Evolutionary conservation across 441 rosid genomes (phyloP), one percentile per base, ranked within the genome.

Genomic region (Arabidopsis hybrid): DNA sequence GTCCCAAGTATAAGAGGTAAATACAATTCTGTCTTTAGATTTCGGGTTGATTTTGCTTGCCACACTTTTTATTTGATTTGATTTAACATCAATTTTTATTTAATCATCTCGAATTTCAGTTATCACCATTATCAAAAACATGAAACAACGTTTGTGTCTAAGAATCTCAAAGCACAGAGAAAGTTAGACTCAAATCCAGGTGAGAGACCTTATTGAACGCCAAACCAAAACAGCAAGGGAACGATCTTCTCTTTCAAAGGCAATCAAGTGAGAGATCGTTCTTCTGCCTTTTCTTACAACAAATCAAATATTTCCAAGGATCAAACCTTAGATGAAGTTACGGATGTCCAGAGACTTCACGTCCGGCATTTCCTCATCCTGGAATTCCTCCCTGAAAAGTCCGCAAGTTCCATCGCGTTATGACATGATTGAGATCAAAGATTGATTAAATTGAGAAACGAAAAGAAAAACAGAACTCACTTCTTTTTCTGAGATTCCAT

Each of bases 401-500:
- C 52, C 26, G 2, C 8, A 52, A 46, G 8, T 40, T 50, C 31
- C 71, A n/a, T 31, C 12, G 5, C 29, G 47, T 51, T 62, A 9
- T 7, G 21, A 35, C 11, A 58, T 65, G 6, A 53, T 21, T 7
- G 7, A 72, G 29, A 50, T 29, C 14, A 73, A 61, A 60, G 35
- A 8, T 34, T 18, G 18, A 38, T 53, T 26, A 26, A 1, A 5
- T 39, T 47, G 32, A 49, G 9, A 38, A 46, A 64, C 21, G 42
- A 5, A 42, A n/a, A 8, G 12, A 16, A 53, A 51, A 32, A 18
- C 60, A 70, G 17, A 57, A 50, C 71, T 47, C 78, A 91, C 99
- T 90, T 83, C 85, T 96, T 91, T 85, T 83, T 85, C 81, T 91
- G 97, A 63, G 97, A 78, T 78, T 91, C 97, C 97, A 96, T 90